Conservation (phyloP, 1,284 basidiomycete species). For the Gastroboletus turbinatus region DNA sequence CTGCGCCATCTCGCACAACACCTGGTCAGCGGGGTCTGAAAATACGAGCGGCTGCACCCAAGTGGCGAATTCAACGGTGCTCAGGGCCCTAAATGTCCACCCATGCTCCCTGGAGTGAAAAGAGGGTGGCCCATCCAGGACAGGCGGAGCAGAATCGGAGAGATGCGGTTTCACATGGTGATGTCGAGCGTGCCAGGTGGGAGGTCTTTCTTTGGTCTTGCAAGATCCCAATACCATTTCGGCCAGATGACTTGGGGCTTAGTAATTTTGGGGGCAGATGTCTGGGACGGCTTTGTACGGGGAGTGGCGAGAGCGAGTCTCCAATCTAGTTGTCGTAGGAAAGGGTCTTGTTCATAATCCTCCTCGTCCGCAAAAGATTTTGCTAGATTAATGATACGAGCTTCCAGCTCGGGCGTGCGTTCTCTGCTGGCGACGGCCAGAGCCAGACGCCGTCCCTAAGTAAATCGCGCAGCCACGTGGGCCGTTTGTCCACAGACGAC, state of each 20-base stretch:
- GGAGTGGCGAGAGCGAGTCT: slow-evolving; percentile 5
- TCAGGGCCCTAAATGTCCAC: slow-evolving; percentile 85
- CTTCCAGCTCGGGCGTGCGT: slow-evolving; percentile 31
- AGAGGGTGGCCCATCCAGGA: slow-evolving; percentile 90
- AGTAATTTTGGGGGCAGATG: background rate
- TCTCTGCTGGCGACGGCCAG: slow-evolving; percentile 43
- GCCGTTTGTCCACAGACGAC: slow-evolving; percentile 33
- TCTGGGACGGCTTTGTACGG: background rate
- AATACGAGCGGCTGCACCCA: slow-evolving; percentile 47
- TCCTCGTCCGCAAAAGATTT: slow-evolving; percentile 26
- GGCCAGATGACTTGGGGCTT: slow-evolving; percentile 58
- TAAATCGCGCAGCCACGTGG: slow-evolving; percentile 80
- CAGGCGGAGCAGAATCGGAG: slow-evolving; percentile 84
- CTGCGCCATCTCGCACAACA: slow-evolving; percentile 44
- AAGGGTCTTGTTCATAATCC: slow-evolving; percentile 45
- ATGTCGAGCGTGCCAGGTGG: slow-evolving; percentile 77
- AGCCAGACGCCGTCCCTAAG: slow-evolving; percentile 41
- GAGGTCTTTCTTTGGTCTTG: slow-evolving; percentile 64
- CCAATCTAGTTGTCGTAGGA: slow-evolving; percentile 74
- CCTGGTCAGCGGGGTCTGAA: slow-evolving; percentile 59
- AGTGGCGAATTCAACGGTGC: slow-evolving; percentile 34
- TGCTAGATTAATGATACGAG: slow-evolving; percentile 42
- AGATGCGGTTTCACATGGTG: slow-evolving; percentile 81
- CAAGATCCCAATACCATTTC: slow-evolving; percentile 96
- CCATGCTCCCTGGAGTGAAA: slow-evolving; percentile 86